Base-by-base conservation (phyloP, 257 asterid genomes). In the Paraleonurus japonicus region DNA sequence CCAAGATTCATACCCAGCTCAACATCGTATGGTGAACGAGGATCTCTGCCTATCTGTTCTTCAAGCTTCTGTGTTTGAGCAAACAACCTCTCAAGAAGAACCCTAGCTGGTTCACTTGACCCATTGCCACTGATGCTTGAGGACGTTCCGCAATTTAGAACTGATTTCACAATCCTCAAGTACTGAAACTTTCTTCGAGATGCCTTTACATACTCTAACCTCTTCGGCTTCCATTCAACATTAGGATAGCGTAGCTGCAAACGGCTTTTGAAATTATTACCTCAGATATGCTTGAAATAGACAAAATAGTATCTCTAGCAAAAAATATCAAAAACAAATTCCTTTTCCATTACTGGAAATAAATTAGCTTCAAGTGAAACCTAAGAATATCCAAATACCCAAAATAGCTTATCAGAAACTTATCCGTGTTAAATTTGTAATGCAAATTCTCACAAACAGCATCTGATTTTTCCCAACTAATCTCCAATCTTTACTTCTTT, bases 41-140 rank as follows among this genome's bases (percentile, higher is more conserved):
- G 87, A 80, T 88, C 86, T 79, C 84, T 77, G 33, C 87, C 84
- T 5, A 89, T 85, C 77, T 83, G 92, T 76, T 91, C 89, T 79
- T 94, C 98, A 23, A 94, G 87, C 69, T 84, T 89, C 71, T 87
- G 97, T 22, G 95, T 85, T 83, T 93, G 90, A 53, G 84, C 84
- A 75, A 90, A 90, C 81, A 89, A 80, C 71, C 88, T 85, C 87
- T 88, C 95, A 53, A 93, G 86, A 71, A 91, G 93, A 78, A 81
- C 67, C 83, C 96, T 82, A 43, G 94, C 85, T 5, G 95, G 91
- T 54, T 86, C 92, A 13, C 78, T 78, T 17, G 86, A 87, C 53
- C 88, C 97, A 79, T 76, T 80, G 43, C 76, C 91, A 68, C 80
- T 84, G 64, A 93, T 65, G 75, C 88, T 85, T 15, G 87, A 76